Conservation (phyloP, 2,329 filamentous ascomycete species). For the Tolypocladium inflatum region DNA sequence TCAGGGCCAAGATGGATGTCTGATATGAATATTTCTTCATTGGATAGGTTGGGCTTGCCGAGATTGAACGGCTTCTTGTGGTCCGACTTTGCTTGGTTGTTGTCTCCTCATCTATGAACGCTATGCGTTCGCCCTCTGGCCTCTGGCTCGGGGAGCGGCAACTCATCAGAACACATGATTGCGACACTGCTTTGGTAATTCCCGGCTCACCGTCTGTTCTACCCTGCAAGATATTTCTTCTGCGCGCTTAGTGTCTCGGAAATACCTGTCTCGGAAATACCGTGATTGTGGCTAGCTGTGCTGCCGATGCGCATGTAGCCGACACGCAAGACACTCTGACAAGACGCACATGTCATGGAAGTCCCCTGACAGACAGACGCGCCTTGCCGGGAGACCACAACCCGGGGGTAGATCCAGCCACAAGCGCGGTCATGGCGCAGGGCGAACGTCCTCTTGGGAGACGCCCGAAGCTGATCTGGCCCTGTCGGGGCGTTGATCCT, state of each 20-base stretch:
- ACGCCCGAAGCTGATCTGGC: not conserved
- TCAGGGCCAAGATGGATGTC: no score
- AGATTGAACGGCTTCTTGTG: not conserved
- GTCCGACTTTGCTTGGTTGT: not conserved
- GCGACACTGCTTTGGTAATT: not conserved
- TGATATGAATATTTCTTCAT: no score
- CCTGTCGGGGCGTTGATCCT: not conserved
- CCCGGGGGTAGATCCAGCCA: not conserved
- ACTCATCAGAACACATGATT: not conserved
- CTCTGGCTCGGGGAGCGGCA: not conserved
- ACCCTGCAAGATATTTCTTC: not conserved
- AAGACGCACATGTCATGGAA: not conserved
- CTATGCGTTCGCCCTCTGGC: no score
- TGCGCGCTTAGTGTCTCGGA: not conserved
- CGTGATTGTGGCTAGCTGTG: not conserved
- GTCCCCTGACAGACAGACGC: not conserved
- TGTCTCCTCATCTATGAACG: not conserved
- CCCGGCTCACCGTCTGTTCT: not conserved
- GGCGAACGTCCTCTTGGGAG: no score
- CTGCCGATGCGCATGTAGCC: not conserved
- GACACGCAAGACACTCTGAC: not conserved
- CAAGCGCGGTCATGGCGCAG: not conserved
- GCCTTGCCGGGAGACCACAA: not conserved
- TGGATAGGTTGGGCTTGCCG: no score
- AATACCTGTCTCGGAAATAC: not conserved